Evolutionary conservation across 179 eudicot genomes (phyloP).

Genomic region (Sideroxylon spinosum): DNA sequence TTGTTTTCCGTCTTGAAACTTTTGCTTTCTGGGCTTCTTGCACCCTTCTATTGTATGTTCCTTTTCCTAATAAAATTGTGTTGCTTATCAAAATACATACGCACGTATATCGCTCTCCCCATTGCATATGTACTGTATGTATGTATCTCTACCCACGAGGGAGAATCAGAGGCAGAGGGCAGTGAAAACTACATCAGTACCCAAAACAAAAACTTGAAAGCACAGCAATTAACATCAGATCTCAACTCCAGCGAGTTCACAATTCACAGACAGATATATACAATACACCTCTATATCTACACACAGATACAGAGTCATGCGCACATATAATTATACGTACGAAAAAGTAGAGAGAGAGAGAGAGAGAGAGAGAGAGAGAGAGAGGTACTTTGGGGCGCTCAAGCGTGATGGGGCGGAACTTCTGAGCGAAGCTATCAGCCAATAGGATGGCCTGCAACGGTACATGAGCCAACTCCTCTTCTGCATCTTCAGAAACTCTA

Average conservation of each 20-base stretch:
- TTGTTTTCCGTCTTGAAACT: no score
- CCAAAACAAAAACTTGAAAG: background rate
- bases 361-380: background rate
- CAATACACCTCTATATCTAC: background rate
- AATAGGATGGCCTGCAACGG: conserved; percentile 75
- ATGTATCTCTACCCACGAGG: no score
- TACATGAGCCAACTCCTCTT: conserved; percentile 52
- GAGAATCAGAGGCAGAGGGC: no score
- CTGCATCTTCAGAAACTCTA: conserved; percentile 51
- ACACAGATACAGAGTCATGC: background rate
- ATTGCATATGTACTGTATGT: no score
- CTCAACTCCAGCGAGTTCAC: background rate
- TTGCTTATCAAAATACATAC: no score
- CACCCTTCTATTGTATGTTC: no score
- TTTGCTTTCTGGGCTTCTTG: no score
- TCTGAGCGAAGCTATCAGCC: conserved; percentile 83
- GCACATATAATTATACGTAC: background rate
- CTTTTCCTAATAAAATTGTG: no score
- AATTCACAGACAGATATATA: background rate
- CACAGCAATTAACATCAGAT: background rate
- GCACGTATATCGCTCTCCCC: no score
- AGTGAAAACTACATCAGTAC: background rate
- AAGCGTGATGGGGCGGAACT: conserved; percentile 87
- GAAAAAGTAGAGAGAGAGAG: no score
- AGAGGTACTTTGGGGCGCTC: conserved; percentile 78